Evolutionary conservation across 768 basidiomycete species (phyloP), one percentile per base, ranked within the genome.

Genomic region (Tulasnella sp.): DNA sequence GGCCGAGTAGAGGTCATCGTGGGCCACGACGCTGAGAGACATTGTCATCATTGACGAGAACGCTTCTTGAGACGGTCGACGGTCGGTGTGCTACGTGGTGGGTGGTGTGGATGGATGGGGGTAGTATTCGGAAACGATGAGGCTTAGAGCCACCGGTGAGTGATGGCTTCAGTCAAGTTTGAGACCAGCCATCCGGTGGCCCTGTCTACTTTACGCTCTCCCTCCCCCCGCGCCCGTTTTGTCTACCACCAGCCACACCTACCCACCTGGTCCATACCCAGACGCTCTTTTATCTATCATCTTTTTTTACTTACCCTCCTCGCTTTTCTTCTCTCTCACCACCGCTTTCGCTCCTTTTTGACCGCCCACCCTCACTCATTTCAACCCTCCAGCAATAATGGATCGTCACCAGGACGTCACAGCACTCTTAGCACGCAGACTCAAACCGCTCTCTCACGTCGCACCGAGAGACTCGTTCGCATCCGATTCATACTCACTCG

Each of bases 321-420:
- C 28, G 31, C 64, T 34, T 37, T 69, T 64, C n/a, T 64, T 60
- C 58, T 22, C 58, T 20, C 14, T 9, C 28, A 69, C 60, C 64
- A 22, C 5, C 54, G 24, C 12, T 54, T 54, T 54, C 54, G 12
- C n/a, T 54, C 54, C n/a, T 54, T 54, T 37, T 54, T 50, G 22
- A n/a, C 22, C 24, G 18, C 46, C 54, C n/a, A n/a, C 54, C 54
- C 54, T 54, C 54, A 54, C 54, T 54, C 54, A 22, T 54, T 54
- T 24, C 6, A 7, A 22, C 54, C 64, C 14, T 8, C 31, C 34
- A 69, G 64, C 64, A 69, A 16, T 69, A 69, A 69, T 69, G 64
- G 64, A 69, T 69, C 64, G 64, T 28, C 64, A 69, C 64, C 64
- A 37, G 64, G 64, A 69, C 64, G 64, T 69, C 64, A 69, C 64